Conservation (phyloP, 1,139 yeast genomes). For the Debaryomyces nepalensis region DNA sequence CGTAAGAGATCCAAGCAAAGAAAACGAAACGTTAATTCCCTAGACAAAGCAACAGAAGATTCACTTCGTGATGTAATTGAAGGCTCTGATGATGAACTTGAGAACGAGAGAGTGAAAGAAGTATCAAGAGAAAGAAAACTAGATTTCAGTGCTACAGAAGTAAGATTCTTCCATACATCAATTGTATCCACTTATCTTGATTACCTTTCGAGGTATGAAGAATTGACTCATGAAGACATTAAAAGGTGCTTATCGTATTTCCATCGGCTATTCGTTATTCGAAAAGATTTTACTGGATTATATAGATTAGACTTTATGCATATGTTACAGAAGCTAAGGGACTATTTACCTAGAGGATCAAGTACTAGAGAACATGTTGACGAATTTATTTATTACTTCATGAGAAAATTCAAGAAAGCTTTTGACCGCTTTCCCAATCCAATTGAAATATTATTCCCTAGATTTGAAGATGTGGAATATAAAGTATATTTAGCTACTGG, state of each 20-base stretch:
- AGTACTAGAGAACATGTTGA: slow-evolving; percentile 62
- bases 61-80: slow-evolving; percentile 43
- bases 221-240: slow-evolving; percentile 63
- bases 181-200: slow-evolving; percentile 58
- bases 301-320: slow-evolving; percentile 77
- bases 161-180: slow-evolving; percentile 44
- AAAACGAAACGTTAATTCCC: slow-evolving; percentile 28
- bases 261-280: slow-evolving; percentile 67
- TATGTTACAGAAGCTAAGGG: slow-evolving; percentile 36
- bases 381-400: slow-evolving; percentile 67
- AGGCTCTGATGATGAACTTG: slow-evolving; percentile 50
- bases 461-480: slow-evolving; percentile 52
- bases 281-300: slow-evolving; percentile 64
- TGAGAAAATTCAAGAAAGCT: slow-evolving; percentile 62
- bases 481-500: slow-evolving; percentile 54
- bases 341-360: slow-evolving; percentile 37
- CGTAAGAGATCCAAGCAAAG: slow-evolving; percentile 35
- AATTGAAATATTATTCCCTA: slow-evolving; percentile 70
- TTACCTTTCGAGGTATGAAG: slow-evolving; percentile 59
- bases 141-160: slow-evolving; percentile 49
- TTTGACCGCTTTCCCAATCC: slow-evolving; percentile 59
- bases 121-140: slow-evolving; percentile 55
- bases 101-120: slow-evolving; percentile 43
- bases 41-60: slow-evolving; percentile 33
- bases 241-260: slow-evolving; percentile 71